Base-by-base conservation (phyloP, 2,329 filamentous ascomycete species). In the Epichloe hybrida region DNA sequence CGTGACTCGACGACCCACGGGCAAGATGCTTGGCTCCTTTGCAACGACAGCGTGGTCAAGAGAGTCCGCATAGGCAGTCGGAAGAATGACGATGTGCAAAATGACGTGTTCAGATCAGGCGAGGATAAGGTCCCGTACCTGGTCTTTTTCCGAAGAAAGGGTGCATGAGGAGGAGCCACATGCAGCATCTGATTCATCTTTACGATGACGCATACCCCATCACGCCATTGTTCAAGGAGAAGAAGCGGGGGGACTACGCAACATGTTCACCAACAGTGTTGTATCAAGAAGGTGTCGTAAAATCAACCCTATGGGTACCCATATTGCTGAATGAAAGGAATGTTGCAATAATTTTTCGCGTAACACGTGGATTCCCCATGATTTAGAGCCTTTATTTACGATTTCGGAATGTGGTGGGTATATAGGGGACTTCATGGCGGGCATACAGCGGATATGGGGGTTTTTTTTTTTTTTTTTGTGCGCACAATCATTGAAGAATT, bases 1-100 rank as follows among this genome's bases (percentile, higher is more conserved):
- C 77, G 78, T 43, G 79, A 84, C 58, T 72, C 74, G 38, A 72
- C 71, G 38, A 66, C 65, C 13, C 62, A 66, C 38, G 65, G 72
- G 52, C 66, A 65, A 5, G 66, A 66, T 36, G 65, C 64, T 21
- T 80, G 77, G 77, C 68, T 70, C 53, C 59, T 65, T 53, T 76
- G 72, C 58, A 72, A 78, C 53, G 77, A 81, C 55, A 58, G 59
- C 15, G 52, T 53, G 1, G 67, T 75, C 5, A 65, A 59, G 11
- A 64, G 64, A 48, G 65, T 73, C n/a, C 67, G 67, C 47, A 69
- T 74, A 46, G 70, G 68, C 17, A 63, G 63, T 13, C 62, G 62
- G 4, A 61, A 59, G 23, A 56, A 55, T 4, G 58, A 63, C 31
- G 69, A 72, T 50, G 51, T 64, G 15, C 64, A 66, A 44, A 61